Evolutionary conservation across 2,329 filamentous ascomycete species (phyloP), one percentile per base, ranked within the genome.

Genomic region (Fusarium cyanostomum): DNA sequence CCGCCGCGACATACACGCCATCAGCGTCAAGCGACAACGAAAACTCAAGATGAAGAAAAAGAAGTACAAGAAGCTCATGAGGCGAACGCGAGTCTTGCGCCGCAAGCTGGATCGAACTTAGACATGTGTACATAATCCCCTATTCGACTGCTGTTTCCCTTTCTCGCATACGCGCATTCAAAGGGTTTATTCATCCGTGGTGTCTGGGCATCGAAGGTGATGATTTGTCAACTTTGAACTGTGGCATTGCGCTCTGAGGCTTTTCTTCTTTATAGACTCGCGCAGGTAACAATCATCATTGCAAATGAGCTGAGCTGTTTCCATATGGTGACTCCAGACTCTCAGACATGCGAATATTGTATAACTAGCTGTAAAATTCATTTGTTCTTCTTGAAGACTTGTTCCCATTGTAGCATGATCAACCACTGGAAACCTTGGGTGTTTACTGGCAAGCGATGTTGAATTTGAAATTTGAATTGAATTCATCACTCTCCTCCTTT

Each of bases 21-120:
- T 99, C 75, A 96, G 92, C 74, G 94, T 97, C 70, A 93, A 90
- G 84, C 86, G 95, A 77, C 92, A 96, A 79, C 85, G 93, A 74
- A 96, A 95, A 82, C 81, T 97, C 74, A 97, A 93, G 87, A 99
- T 99, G 94, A 99, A 99, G 91, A 99, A 98, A 87, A 94, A 98
- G 86, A 99, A 99, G 89, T 97, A 97, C 80, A 98, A 97, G 93
- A 99, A 99, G 87, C 83, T 98, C 69, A 93, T 97, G 91, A 92
- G 90, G 84, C 86, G 88, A 79, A 97, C 94, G 73, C 88, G 94
- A 77, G 94, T 92, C 75, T 78, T 93, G 82, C 89, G 94, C 75
- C 88, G 93, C 75, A 96, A 94, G 82, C 82, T 95, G 72, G 92
- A 91, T 72, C 86, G 88, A 73, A 81, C 85, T 64, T 87, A 81